Percentiles rank a stretch among this genome's conserved stretches.
These are phyloP conservation scores for Prosopis cineraria DNA, from an alignment of 306 rosid species.

Conservation along the genomic window DNA sequence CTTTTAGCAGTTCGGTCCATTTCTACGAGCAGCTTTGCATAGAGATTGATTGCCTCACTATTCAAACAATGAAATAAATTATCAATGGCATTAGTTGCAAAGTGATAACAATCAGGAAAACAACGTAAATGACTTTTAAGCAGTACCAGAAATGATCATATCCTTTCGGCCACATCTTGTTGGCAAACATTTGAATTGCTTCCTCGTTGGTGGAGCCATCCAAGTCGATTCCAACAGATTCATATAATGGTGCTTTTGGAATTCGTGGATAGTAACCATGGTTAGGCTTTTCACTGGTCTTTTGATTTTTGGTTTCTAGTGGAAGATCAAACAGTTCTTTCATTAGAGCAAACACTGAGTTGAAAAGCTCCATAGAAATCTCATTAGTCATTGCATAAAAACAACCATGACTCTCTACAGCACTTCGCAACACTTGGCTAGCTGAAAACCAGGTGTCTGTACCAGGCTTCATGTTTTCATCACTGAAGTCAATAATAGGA, in stretches of 20 bases:
- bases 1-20: constrained; percentile 33
- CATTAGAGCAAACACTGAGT: constrained; percentile 35
- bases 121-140: not conserved
- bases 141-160: constrained; percentile 39
- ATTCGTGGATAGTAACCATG: constrained; percentile 31
- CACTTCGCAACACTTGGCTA: constrained; percentile 22
- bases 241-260: constrained; percentile 23
- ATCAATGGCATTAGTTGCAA: not conserved
- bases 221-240: constrained; percentile 36
- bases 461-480: not conserved
- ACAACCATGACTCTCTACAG: constrained; percentile 39
- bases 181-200: constrained; percentile 35
- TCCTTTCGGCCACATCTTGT: constrained; percentile 39
- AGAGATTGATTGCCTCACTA: constrained; percentile 26
- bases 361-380: constrained; percentile 34
- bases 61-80: not conserved
- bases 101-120: not conserved
- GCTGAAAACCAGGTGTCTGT: constrained; percentile 22
- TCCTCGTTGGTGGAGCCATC: constrained; percentile 23
- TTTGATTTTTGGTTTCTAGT: constrained; percentile 34
- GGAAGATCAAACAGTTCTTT: constrained; percentile 46
- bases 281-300: constrained; percentile 30
- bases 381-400: constrained; percentile 29
- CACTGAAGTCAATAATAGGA: not conserved
- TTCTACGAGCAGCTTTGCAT: constrained; percentile 39